Percentiles rank a stretch among this genome's conserved stretches.
Evolutionary conservation across 306 rosid species (phyloP).

Genomic region (Casuarina glauca): DNA sequence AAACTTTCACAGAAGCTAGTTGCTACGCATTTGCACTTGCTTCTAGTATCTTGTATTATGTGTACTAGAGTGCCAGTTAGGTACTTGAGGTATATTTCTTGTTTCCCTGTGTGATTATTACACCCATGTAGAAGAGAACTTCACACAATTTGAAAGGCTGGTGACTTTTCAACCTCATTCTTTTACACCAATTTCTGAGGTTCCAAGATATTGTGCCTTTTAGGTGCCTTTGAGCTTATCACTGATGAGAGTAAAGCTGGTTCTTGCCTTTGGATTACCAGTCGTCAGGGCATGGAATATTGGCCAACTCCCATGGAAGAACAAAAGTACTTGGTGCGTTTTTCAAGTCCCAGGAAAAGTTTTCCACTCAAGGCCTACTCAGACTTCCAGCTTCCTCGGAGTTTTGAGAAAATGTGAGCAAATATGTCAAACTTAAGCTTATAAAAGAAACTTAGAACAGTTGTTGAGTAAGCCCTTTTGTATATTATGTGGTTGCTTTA

Average conservation of each 20-base stretch:
- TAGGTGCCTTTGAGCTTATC: slow-evolving; percentile 89
- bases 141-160: not conserved
- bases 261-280: slow-evolving; percentile 88
- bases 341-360: slow-evolving; percentile 41
- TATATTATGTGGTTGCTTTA: not conserved
- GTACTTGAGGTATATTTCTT: slow-evolving; percentile 1
- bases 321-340: slow-evolving; percentile 49
- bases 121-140: not conserved
- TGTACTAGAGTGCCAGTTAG: not conserved
- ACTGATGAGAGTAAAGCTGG: slow-evolving; percentile 89
- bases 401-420: slow-evolving; percentile 82
- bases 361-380: slow-evolving; percentile 45
- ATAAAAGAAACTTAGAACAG: not conserved
- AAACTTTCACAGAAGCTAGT: slow-evolving; percentile 15
- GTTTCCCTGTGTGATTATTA: not conserved
- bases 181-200: slow-evolving; percentile 26
- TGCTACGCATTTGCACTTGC: slow-evolving; percentile 21
- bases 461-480: not conserved
- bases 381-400: slow-evolving; percentile 58
- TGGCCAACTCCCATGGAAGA: slow-evolving; percentile 85
- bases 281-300: slow-evolving; percentile 89
- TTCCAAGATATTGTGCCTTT: slow-evolving; percentile 30
- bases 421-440: slow-evolving; percentile 17
- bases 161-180: slow-evolving; percentile 9
- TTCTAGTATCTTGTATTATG: slow-evolving; percentile 1